Percentiles rank a stretch among this genome's conserved stretches.
These are phyloP conservation scores for Apophysomyces trapeziformis DNA, from an alignment of 371 early-diverging fungal species.

Conservation along the genomic window DNA sequence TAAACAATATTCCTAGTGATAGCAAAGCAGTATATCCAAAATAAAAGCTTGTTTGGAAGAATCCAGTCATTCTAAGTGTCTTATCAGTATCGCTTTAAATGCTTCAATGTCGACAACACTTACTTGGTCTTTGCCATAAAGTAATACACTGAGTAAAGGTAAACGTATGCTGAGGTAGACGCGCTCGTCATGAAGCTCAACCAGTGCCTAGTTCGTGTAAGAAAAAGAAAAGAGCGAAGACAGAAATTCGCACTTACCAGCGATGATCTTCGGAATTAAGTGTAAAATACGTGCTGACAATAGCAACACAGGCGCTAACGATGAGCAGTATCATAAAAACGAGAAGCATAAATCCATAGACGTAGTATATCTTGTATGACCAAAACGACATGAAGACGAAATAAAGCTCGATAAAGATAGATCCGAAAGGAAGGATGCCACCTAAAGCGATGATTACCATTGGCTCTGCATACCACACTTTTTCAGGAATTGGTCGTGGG, in stretches of 20 bases:
- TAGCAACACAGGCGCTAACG: constrained; percentile 77
- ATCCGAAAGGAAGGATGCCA: constrained; percentile 83
- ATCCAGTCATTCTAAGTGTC: constrained; percentile 73
- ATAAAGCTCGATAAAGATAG: constrained; percentile 88
- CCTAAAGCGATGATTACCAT: constrained; percentile 63
- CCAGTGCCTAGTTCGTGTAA: constrained; percentile 68
- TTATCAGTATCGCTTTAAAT: background rate
- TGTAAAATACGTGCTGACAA: constrained; percentile 81
- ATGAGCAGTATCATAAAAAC: constrained; percentile 74
- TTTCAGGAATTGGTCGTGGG: constrained; percentile 81
- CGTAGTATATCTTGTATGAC: constrained; percentile 84
- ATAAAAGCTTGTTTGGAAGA: constrained; percentile 81
- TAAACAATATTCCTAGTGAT: constrained; percentile 69
- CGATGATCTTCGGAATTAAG: constrained; percentile 87
- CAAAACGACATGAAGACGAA: constrained; percentile 88
- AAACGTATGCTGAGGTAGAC: constrained; percentile 80
- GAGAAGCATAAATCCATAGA: constrained; percentile 83
- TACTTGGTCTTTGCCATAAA: constrained; percentile 76
- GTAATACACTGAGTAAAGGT: constrained; percentile 81
- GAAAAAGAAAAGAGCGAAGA: background rate
- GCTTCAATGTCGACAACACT: constrained; percentile 16
- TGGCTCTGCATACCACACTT: constrained; percentile 74
- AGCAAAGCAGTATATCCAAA: constrained; percentile 80
- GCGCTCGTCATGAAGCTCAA: constrained; percentile 79
- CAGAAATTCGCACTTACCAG: constrained; percentile 51